Evolutionary conservation across 2,329 filamentous ascomycete species (phyloP).

Genomic region (Sclerotinia nivalis): DNA sequence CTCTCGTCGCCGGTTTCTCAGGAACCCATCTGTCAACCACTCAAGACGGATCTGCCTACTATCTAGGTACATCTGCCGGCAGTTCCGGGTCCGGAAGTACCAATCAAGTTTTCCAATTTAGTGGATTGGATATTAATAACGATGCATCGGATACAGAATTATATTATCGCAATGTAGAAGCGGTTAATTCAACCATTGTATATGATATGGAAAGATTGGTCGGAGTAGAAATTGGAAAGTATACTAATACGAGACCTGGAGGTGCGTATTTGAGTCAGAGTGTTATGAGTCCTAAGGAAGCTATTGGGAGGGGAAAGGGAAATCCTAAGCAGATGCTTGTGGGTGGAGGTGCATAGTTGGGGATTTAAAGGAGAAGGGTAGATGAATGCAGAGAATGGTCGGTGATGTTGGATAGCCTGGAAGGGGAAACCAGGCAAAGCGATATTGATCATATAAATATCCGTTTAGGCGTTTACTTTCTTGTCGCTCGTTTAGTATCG

Average conservation of each 20-base stretch:
- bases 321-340: conserved; percentile 33
- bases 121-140: conserved; percentile 43
- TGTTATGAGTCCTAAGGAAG: conserved; percentile 39
- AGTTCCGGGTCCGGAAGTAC: conserved; percentile 56
- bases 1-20: conserved; percentile 37
- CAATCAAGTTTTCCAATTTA: conserved; percentile 57
- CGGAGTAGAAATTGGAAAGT: conserved; percentile 32
- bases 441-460: no score
- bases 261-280: conserved; percentile 26
- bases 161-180: conserved; percentile 59
- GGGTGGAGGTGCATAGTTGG: conserved; percentile 24
- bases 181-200: conserved; percentile 55
- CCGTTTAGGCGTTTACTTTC: no score
- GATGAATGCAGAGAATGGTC: background rate
- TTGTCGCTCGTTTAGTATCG: no score
- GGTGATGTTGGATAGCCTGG: no score
- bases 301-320: conserved; percentile 44
- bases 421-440: no score
- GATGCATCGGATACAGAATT: conserved; percentile 32
- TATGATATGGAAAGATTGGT: conserved; percentile 49
- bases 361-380: no score
- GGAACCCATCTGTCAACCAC: conserved; percentile 51
- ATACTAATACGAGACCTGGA: conserved; percentile 19
- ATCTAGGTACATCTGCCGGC: conserved; percentile 51
- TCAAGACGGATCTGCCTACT: conserved; percentile 59